Evolutionary conservation across 2,329 filamentous ascomycete species (phyloP).

Genomic region (Hypoxylon sp.): DNA sequence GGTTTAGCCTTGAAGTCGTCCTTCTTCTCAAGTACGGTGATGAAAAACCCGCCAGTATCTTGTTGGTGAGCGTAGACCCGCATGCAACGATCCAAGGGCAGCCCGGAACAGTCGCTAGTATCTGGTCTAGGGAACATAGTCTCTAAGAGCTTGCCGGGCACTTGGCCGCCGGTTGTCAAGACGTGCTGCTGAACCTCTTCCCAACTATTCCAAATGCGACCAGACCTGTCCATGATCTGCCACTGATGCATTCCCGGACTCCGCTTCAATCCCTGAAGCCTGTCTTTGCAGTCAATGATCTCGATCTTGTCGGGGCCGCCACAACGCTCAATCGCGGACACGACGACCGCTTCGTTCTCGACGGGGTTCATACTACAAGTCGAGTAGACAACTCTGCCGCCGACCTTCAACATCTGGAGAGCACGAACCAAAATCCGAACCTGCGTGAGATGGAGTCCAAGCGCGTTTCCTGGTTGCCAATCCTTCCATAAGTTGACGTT

Average conservation of each 20-base stretch:
- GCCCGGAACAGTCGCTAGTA: constrained; percentile 67
- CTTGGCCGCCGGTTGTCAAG: constrained; percentile 69
- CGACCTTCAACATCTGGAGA: constrained; percentile 95
- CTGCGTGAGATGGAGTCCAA: constrained; percentile 90
- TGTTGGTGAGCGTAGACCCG: constrained; percentile 95
- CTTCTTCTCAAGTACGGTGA: constrained; percentile 93
- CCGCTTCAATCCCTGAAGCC: constrained; percentile 83
- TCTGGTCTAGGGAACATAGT: constrained; percentile 84
- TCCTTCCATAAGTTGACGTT: constrained; percentile 96
- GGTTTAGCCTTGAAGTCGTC: constrained; percentile 84
- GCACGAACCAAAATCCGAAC: constrained; percentile 91
- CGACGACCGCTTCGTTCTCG: constrained; percentile 94
- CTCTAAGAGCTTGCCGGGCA: constrained; percentile 78
- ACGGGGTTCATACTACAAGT: constrained; percentile 99
- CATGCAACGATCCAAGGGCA: constrained; percentile 92
- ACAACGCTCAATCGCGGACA: constrained; percentile 89
- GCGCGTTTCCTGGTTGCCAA: constrained; percentile 88
- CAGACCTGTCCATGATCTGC: constrained; percentile 91
- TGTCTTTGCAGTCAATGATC: constrained; percentile 85
- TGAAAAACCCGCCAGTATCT: constrained; percentile 98
- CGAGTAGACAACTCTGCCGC: constrained; percentile 95
- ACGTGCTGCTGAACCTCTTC: constrained; percentile 81
- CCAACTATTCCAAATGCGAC: constrained; percentile 85
- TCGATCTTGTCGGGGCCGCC: constrained; percentile 86
- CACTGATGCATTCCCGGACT: constrained; percentile 83